These are phyloP conservation scores for Gymnopilus junonius DNA, from an alignment of 768 basidiomycete species.

Conservation along the genomic window DNA sequence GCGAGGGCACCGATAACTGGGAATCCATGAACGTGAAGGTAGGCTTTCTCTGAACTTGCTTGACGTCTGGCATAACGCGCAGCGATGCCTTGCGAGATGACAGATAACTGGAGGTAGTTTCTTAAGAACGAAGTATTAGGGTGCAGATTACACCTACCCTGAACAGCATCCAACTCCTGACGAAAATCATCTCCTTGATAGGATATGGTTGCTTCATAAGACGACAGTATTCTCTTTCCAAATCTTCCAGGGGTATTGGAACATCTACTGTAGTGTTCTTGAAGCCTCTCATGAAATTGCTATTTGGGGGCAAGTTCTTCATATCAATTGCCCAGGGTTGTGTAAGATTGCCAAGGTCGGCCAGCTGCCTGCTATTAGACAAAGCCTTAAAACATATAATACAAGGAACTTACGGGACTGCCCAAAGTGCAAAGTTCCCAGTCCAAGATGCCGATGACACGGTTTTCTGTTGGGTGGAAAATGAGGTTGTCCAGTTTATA, in stretches of 20 bases:
- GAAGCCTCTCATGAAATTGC: constrained; percentile 52
- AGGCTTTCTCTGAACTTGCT: constrained; percentile 85
- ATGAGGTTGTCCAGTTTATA: constrained; percentile 98
- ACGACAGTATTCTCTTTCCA: constrained; percentile 84
- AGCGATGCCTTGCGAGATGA: constrained; percentile 91
- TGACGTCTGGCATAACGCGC: constrained; percentile 85
- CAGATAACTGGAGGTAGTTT: constrained; percentile 48
- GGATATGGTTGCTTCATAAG: constrained; percentile 72
- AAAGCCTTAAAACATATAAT: neutral
- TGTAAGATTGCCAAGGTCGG: constrained; percentile 90
- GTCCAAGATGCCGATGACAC: constrained; percentile 93
- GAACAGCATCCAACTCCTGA: constrained; percentile 85
- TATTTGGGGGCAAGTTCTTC: constrained; percentile 37
- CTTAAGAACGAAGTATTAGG: neutral
- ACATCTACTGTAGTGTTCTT: constrained; percentile 61
- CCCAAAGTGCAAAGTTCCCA: constrained; percentile 98
- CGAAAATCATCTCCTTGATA: constrained; percentile 78
- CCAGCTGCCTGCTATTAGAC: constrained; percentile 50
- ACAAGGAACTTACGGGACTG: constrained; percentile 66
- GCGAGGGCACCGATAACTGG: constrained; percentile 70
- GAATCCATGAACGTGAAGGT: constrained; percentile 48
- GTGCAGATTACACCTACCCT: constrained; percentile 51
- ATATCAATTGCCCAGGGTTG: constrained; percentile 77
- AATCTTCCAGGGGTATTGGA: constrained; percentile 67
- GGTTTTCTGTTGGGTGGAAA: constrained; percentile 90